Conservation (phyloP, 2,329 filamentous ascomycete species). For the Chrysoporthe austroafricana region DNA sequence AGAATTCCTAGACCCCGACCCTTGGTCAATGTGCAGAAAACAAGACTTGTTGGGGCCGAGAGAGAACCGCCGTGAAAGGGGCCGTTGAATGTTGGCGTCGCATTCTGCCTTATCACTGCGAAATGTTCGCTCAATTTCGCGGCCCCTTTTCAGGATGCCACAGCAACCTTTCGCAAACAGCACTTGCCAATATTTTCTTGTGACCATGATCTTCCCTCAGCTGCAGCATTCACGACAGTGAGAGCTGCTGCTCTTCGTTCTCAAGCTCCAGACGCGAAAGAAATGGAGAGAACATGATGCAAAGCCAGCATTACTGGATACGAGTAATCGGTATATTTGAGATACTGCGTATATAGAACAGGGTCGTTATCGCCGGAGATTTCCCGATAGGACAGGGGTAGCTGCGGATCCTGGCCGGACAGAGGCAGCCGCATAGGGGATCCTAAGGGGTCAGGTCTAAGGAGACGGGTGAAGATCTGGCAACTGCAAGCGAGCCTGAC, state of each 20-base stretch:
- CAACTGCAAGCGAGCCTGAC: not conserved
- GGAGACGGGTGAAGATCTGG: not conserved
- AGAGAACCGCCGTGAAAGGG: slow-evolving; percentile 18
- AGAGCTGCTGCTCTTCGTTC: not conserved
- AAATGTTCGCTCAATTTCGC: slow-evolving; percentile 21
- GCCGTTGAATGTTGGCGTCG: slow-evolving; percentile 12
- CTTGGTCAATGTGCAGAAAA: slow-evolving; percentile 3
- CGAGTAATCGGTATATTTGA: not conserved
- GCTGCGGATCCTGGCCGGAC: slow-evolving; percentile 21
- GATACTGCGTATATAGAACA: not conserved
- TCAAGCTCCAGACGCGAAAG: not conserved
- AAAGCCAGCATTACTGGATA: not conserved
- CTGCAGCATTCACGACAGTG: not conserved
- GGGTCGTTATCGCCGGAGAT: slow-evolving; percentile 16
- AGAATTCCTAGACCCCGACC: slow-evolving; percentile 7
- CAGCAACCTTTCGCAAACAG: not conserved
- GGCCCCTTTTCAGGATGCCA: slow-evolving; percentile 17
- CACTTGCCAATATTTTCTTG: slow-evolving; percentile 2
- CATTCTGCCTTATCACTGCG: slow-evolving; percentile 16
- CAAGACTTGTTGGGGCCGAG: not conserved
- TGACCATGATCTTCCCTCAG: not conserved
- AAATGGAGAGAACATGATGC: not conserved
- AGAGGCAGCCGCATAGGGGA: slow-evolving; percentile 5
- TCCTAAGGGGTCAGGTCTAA: not conserved
- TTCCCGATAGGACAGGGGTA: slow-evolving; percentile 21